Evolutionary conservation across 1,139 yeast species (phyloP), one percentile per base, ranked within the genome.

Genomic region (Yarrowia galli): DNA sequence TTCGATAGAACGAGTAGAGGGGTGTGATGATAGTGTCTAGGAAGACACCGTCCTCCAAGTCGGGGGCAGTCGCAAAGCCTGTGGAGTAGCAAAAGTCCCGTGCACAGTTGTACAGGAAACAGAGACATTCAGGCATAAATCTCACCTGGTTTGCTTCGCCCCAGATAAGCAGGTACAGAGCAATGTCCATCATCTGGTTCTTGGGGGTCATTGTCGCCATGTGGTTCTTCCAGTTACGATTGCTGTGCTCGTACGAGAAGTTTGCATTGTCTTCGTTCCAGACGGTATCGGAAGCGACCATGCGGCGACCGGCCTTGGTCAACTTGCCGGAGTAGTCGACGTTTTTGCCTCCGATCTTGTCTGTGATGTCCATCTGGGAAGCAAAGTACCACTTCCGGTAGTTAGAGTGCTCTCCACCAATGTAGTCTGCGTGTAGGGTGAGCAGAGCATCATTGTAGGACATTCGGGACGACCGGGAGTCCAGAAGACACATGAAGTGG

Each of bases 111-210:
- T 87, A 95, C 74, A 96, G 87, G 83, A 89, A 95, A 83, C 98
- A 92, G 72, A 93, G 81, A 79, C 92, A 85, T 81, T 95, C 99
- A 15, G 99, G 92, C 69, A 93, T 88, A 80, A 93, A 96, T 78
- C 99, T 87, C 70, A 95, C 93, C 82, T 95, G 98, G 80, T 93
- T 93, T 49, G 98, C 97, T 81, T 95, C 99, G 78, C 99, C 99
- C 99, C 99, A 95, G 74, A 92, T 84, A 76, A 93, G 84, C 74
- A 95, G 83, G 81, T 92, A 95, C 70, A 95, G 85, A 7, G 98
- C 95, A 71, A 95, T 80, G 76, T 95, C 98, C 77, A 96, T 88
- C 53, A 91, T 92, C 79, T 96, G 88, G 77, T 93, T 98, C 73
- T 85, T 81, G 53, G 92, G 87, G 0, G 89, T 78, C 73, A 89